Conservation (phyloP, 805 yeast genomes). For the Metschnikowia proteae region DNA sequence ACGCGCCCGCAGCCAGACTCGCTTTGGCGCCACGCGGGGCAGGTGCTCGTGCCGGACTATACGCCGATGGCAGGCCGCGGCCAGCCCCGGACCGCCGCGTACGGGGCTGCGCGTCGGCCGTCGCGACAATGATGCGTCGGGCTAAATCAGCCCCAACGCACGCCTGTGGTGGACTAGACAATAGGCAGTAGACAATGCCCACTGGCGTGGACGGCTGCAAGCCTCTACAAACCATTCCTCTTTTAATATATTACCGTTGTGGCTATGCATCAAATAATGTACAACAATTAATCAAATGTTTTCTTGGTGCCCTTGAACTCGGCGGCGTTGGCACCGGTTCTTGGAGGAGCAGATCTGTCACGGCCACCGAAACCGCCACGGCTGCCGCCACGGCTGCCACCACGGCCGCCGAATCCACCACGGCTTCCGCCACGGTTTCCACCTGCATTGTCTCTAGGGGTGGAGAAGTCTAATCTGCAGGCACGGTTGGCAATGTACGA, state of each 20-base stretch:
- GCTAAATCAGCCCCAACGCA: too few relatives aligned
- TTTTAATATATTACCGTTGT: neutral
- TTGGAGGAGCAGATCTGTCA: constrained; percentile 59
- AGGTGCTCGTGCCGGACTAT: too few relatives aligned
- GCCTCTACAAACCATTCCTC: too few relatives aligned
- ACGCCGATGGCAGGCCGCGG: too few relatives aligned
- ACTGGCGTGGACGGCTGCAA: too few relatives aligned
- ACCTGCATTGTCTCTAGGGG: constrained; percentile 63
- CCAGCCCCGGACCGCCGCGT: too few relatives aligned
- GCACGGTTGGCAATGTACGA: constrained; percentile 87
- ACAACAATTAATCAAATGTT: constrained; percentile 33
- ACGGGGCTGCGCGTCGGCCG: too few relatives aligned
- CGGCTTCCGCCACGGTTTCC: constrained; percentile 20
- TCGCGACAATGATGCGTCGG: too few relatives aligned
- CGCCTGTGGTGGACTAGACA: too few relatives aligned
- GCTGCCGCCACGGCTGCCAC: constrained; percentile 20
- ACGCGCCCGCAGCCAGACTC: neutral
- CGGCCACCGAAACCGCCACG: constrained; percentile 28
- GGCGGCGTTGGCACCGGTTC: constrained; percentile 57
- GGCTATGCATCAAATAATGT: constrained; percentile 1
- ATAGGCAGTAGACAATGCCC: too few relatives aligned
- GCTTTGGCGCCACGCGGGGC: too few relatives aligned
- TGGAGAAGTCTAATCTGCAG: constrained; percentile 89
- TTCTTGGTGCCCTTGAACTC: constrained; percentile 82
- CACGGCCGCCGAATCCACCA: constrained; percentile 17